Evolutionary conservation across 2,329 filamentous ascomycete species (phyloP), one percentile per base, ranked within the genome.

Genomic region (Nemania sp.): DNA sequence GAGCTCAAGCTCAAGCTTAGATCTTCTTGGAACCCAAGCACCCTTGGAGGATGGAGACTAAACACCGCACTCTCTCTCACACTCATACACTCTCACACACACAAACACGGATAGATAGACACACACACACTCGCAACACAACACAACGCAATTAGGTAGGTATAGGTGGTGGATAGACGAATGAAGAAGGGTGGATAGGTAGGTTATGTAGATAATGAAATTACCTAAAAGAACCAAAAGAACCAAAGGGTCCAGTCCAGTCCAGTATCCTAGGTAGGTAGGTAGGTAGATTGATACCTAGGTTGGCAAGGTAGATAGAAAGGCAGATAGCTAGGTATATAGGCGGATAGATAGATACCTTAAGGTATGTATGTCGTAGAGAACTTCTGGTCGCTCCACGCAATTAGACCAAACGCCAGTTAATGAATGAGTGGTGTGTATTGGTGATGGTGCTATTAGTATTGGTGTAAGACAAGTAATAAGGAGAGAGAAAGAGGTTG

Each of bases 1-100:
- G 66, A 71, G 67, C 63, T 67, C 26, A 41, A 61, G 55, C 32
- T 41, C 54, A 52, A 68, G 62, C 57, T 70, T 59, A 59, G 66
- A 66, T 68, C 66, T 60, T 68, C 55, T 60, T 11, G 66, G 56
- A 60, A 65, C 55, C 64, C 26, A 43, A 64, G 51, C 60, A 64
- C 67, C 62, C 62, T 26, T 35, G 32, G 29, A 32, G 20, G 53
- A 32, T 43, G 43, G 41, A 3, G 61, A 65, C 41, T 45, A 49
- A 41, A 66, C 24, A 60, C 64, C 65, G 32, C 45, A 45, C 41
- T 15, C n/a, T 26, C 41, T n/a, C 35, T 32, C 22, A 45, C 13
- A 29, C 26, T 49, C 43, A 52, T 5, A 38, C 24, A 58, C 56
- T 27, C 26, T 29, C 20, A 35, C 20, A 32, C 22, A 32, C 22